These are phyloP conservation scores for Picochlorum sp. DNA, from an alignment of 139 green algal genomes.

Conservation along the genomic window DNA sequence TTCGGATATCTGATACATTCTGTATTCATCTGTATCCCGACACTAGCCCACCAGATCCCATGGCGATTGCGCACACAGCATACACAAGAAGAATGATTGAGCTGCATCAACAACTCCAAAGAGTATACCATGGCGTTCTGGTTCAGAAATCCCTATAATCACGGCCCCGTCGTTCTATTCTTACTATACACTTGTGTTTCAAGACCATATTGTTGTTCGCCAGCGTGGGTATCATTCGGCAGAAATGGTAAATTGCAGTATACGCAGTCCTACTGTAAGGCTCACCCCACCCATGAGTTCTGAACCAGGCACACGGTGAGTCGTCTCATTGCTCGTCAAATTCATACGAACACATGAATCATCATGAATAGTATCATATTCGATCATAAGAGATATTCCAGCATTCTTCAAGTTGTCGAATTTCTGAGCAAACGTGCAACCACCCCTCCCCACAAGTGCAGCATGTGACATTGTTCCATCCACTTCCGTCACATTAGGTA, in stretches of 20 bases:
- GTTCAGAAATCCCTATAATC: slow-evolving; percentile 10
- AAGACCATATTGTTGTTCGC: too few species aligned
- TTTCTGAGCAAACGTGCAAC: slow-evolving; percentile 59
- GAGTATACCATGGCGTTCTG: background rate
- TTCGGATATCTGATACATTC: slow-evolving; percentile 18
- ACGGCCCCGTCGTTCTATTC: background rate
- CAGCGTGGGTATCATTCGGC: background rate
- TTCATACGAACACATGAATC: slow-evolving; percentile 36
- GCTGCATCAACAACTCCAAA: slow-evolving; percentile 36
- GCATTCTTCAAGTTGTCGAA: slow-evolving; percentile 35
- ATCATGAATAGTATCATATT: slow-evolving; percentile 29
- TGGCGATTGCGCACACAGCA: slow-evolving; percentile 50
- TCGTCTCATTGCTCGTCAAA: slow-evolving; percentile 29
- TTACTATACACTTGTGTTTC: too few species aligned
- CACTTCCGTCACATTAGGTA: background rate
- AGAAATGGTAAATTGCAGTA: slow-evolving; percentile 8
- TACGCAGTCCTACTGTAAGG: slow-evolving; percentile 28
- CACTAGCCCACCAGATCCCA: slow-evolving; percentile 49
- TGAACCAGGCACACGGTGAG: background rate
- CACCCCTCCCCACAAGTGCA: slow-evolving; percentile 47
- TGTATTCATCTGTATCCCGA: too few species aligned
- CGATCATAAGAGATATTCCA: slow-evolving; percentile 40
- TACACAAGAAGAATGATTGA: slow-evolving; percentile 49
- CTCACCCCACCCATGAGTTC: slow-evolving; percentile 20
- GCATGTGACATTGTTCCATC: slow-evolving; percentile 6